Percentiles rank a stretch among this genome's conserved stretches.
phyloP scores from a whole-genome alignment of 495 filamentous ascomycete genomes.

The Aspergillus biplanus region DNA sequence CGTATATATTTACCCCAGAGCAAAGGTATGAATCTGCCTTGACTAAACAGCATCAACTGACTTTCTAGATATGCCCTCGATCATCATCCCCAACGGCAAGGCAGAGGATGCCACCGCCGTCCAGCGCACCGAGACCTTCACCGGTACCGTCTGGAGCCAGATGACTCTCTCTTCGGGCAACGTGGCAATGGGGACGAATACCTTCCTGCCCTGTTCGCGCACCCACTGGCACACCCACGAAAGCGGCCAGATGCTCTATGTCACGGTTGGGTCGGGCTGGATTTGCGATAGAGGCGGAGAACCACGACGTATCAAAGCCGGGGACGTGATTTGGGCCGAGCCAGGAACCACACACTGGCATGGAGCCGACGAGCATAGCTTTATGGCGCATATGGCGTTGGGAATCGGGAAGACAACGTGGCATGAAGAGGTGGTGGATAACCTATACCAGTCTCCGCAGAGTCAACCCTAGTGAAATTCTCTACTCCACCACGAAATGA shows the following conservation, averaged over 20 bases:
- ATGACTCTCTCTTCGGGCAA: constrained; percentile 15
- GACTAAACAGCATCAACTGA: too few species aligned
- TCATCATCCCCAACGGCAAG: too few species aligned
- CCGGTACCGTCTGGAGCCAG: constrained; percentile 28
- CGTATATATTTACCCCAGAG: too few species aligned
- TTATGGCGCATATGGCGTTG: constrained; percentile 30
- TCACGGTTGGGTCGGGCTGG: constrained; percentile 27
- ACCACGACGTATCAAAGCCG: constrained; percentile 21
- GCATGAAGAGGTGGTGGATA: constrained; percentile 28
- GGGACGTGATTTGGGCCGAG: constrained; percentile 29
- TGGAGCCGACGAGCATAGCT: constrained; percentile 25
- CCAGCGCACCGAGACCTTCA: constrained; percentile 28
- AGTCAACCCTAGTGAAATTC: too few species aligned
- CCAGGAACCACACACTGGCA: constrained; percentile 33
- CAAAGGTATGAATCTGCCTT: too few species aligned
- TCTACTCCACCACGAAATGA: too few species aligned
- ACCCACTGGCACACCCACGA: constrained; percentile 35
- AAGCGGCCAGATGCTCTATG: constrained; percentile 26
- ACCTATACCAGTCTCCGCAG: too few species aligned
- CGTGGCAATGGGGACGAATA: constrained; percentile 22
- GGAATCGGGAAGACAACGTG: constrained; percentile 23
- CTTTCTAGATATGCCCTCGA: too few species aligned
- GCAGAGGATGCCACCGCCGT: too few species aligned
- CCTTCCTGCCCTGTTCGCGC: constrained; percentile 29
- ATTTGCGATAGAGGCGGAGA: constrained; percentile 27